Base-by-base conservation (phyloP, 2,329 filamentous ascomycete genomes). In the Hymenoscyphus infarciens region DNA sequence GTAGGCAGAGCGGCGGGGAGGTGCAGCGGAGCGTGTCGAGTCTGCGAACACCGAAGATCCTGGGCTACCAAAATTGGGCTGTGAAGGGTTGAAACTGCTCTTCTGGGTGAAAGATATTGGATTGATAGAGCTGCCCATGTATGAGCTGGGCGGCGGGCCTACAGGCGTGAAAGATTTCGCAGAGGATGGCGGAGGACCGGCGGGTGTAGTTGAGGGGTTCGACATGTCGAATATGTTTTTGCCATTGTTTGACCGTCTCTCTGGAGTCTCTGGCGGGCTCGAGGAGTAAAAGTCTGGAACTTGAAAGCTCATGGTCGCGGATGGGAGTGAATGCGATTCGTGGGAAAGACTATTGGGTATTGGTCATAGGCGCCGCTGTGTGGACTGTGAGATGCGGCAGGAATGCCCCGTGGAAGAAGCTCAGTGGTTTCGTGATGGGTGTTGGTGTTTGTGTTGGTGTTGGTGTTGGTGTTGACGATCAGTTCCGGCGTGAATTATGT, bases 201-300 rank as follows among this genome's bases (percentile, higher is more conserved):
- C 82, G 59, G 84, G 84, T 16, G 84, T 86, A 22, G 82, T 85
- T 5, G 84, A 85, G 54, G 81, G 77, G 38, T 74, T 74, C 49
- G 70, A 68, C 49, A 63, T 65, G 33, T 67, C 71, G 62, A 74
- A 74, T 49, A 56, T 56, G 54, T 69, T 67, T 31, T 64, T 66
- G 60, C 66, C 67, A 68, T 71, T 68, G 56, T 65, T 67, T 29
- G 70, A 67, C 57, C 63, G 70, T 66, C 69, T 70, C 53, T 72
- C 70, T 64, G 75, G 75, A 60, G 75, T 77, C 57, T 74, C 75
- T 15, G 74, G 74, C n/a, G 74, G 72, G 15, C 71, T 74, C 15
- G 70, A 71, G 27, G 71, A 72, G 58, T 63, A 67, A 42, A 35
- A 29, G 5, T 57, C 38, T 25, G 73, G 71, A 56, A 68, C 65